These are phyloP conservation scores for Lolium multiflorum DNA, from an alignment of 176 grass and related monocot genomes.

Conservation along the genomic window DNA sequence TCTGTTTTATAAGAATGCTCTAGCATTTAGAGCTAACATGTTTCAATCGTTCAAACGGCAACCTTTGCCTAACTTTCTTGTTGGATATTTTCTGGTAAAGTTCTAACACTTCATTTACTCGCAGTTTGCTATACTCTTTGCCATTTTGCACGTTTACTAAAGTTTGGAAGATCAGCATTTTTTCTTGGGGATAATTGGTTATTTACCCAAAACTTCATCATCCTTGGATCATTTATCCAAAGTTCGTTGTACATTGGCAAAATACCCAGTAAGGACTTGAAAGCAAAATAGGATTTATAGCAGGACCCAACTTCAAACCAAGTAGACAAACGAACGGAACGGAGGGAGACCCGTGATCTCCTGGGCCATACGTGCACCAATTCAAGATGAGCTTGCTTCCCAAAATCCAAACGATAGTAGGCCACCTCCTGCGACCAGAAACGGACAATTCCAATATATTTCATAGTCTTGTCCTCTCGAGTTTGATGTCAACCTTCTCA, in stretches of 20 bases:
- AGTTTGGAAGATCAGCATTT: background rate
- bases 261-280: no score
- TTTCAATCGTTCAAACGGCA: background rate
- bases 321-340: conserved; percentile 6
- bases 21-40: background rate
- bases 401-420: conserved; percentile 44
- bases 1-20: background rate
- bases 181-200: no score
- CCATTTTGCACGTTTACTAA: background rate
- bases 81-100: background rate
- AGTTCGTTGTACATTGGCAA: no score
- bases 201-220: no score
- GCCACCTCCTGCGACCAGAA: conserved; percentile 34
- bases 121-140: background rate
- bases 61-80: background rate
- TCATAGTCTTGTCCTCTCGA: conserved; percentile 21
- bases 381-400: conserved; percentile 20
- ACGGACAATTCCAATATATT: conserved; percentile 3
- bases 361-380: conserved; percentile 40
- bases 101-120: background rate
- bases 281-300: no score
- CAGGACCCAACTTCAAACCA: conserved; percentile 4
- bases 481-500: conserved; percentile 42
- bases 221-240: no score
- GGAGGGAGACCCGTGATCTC: conserved; percentile 38